phyloP scores from a whole-genome alignment of 2,329 filamentous ascomycete genomes.

The Ramichloridium luteum region DNA sequence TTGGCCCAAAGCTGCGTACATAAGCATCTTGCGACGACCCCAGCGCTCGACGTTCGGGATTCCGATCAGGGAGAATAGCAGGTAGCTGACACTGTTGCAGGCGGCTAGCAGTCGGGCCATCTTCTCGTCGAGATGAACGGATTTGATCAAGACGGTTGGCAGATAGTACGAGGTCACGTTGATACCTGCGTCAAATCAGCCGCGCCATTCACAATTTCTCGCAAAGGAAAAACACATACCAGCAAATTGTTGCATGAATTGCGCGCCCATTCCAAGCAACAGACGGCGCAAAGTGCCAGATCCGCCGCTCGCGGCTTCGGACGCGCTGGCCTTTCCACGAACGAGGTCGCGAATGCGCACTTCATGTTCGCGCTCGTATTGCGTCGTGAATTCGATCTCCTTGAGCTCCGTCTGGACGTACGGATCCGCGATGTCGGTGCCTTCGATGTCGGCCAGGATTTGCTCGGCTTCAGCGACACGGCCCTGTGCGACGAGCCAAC shows the following conservation, averaged over 20 bases:
- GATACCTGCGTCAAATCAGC: slow-evolving; percentile 23
- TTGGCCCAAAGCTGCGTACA: slow-evolving; percentile 43
- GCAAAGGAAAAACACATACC: too few relatives aligned
- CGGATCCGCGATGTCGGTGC: slow-evolving; percentile 32
- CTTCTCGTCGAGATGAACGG: slow-evolving; percentile 41
- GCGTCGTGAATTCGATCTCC: slow-evolving; percentile 37
- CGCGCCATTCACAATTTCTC: too few relatives aligned
- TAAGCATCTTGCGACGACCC: slow-evolving; percentile 48
- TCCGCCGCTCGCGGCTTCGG: slow-evolving; percentile 26
- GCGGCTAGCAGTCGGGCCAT: slow-evolving; percentile 45
- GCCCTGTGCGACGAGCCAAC: slow-evolving; percentile 33
- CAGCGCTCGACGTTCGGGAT: slow-evolving; percentile 39
- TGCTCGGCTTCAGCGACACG: slow-evolving; percentile 34
- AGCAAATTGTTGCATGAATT: slow-evolving; percentile 39
- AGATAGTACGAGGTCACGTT: slow-evolving; percentile 39
- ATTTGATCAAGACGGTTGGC: slow-evolving; percentile 47
- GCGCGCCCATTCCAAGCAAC: slow-evolving; percentile 42
- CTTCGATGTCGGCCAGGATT: slow-evolving; percentile 40
- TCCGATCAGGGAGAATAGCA: slow-evolving; percentile 36
- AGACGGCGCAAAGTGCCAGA: slow-evolving; percentile 40
- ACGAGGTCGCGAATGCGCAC: slow-evolving; percentile 40
- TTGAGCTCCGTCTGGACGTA: slow-evolving; percentile 32
- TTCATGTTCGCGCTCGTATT: slow-evolving; percentile 39
- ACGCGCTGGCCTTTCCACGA: slow-evolving; percentile 32
- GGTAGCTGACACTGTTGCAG: slow-evolving; percentile 40